phyloP scores from a whole-genome alignment of 345 rosid genomes.

The Odontarrhena argentea region DNA sequence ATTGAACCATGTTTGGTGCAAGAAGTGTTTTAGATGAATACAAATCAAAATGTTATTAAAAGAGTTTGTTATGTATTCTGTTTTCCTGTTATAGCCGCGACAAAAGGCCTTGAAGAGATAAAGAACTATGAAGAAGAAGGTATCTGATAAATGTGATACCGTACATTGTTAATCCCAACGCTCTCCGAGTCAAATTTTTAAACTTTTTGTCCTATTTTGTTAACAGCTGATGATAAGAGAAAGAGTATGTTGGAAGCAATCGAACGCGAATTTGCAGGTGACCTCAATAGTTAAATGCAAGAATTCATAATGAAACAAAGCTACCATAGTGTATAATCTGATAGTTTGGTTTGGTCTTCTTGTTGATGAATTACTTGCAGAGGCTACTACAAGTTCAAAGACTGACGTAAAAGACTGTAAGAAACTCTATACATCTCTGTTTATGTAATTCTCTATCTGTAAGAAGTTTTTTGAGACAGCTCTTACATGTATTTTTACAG shows the following conservation, averaged over 20 bases:
- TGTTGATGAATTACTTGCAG: constrained; percentile 32
- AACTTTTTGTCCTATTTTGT: background rate
- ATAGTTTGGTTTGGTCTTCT: constrained; percentile 27
- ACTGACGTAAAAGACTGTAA: constrained; percentile 31
- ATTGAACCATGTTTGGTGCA: constrained; percentile 22
- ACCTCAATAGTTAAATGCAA: constrained; percentile 9
- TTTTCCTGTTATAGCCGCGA: constrained; percentile 33
- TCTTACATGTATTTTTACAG: constrained; percentile 20
- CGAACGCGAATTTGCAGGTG: constrained; percentile 42
- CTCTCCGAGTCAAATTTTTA: background rate
- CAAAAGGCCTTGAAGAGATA: constrained; percentile 28
- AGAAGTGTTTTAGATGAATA: constrained; percentile 7
- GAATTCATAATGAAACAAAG: constrained; percentile 5
- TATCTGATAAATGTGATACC: constrained; percentile 1
- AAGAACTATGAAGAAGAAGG: constrained; percentile 30
- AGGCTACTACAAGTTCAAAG: constrained; percentile 32
- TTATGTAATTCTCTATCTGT: background rate
- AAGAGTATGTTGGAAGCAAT: constrained; percentile 34
- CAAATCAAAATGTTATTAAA: constrained; percentile 3
- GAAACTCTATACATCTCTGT: background rate
- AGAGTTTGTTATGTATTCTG: background rate
- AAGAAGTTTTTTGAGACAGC: background rate
- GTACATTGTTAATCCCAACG: constrained; percentile 21
- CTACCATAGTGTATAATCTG: background rate
- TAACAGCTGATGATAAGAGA: constrained; percentile 37